These are phyloP conservation scores for Phaeodactylum tricornutum DNA, from an alignment of 108 stramenopile genomes.

Conservation along the genomic window DNA sequence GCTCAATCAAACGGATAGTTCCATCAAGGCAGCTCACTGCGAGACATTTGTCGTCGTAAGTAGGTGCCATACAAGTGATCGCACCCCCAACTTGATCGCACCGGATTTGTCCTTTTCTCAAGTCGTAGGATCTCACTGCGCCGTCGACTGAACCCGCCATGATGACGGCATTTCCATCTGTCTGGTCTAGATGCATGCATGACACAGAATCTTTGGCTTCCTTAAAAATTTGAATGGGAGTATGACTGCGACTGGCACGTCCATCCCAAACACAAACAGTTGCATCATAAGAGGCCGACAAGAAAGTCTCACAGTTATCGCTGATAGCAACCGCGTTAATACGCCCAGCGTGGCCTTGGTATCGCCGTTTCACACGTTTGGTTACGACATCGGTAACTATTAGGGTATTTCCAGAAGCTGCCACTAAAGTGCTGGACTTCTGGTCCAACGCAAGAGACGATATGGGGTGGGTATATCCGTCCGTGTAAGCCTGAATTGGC, in stretches of 20 bases:
- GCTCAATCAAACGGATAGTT: slow-evolving; percentile 54
- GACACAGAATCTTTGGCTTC: slow-evolving; percentile 79
- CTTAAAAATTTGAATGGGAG: slow-evolving; percentile 54
- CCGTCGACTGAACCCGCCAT: slow-evolving; percentile 75
- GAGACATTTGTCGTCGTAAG: slow-evolving; percentile 44
- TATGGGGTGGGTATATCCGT: slow-evolving; percentile 61
- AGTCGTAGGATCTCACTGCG: slow-evolving; percentile 60
- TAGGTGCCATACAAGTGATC: slow-evolving; percentile 48
- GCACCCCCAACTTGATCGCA: slow-evolving; percentile 41
- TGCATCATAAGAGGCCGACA: slow-evolving; percentile 67
- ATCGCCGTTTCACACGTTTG: slow-evolving; percentile 37
- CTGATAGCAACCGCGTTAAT: slow-evolving; percentile 61
- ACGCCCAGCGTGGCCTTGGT: slow-evolving; percentile 53
- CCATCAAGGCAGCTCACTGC: slow-evolving; percentile 70
- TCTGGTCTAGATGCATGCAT: slow-evolving; percentile 30
- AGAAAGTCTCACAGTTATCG: slow-evolving; percentile 30
- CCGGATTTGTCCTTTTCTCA: slow-evolving; percentile 40
- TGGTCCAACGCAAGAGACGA: slow-evolving; percentile 34
- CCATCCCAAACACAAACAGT: slow-evolving; percentile 75
- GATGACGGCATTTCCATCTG: slow-evolving; percentile 15
- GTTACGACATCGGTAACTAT: slow-evolving; percentile 66
- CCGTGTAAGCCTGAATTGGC: slow-evolving; percentile 65
- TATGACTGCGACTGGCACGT: slow-evolving; percentile 25
- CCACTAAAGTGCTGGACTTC: slow-evolving; percentile 31
- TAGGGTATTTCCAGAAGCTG: slow-evolving; percentile 56